Base-by-base conservation (phyloP, 257 asterid genomes). In the Fraxinus anomala region DNA sequence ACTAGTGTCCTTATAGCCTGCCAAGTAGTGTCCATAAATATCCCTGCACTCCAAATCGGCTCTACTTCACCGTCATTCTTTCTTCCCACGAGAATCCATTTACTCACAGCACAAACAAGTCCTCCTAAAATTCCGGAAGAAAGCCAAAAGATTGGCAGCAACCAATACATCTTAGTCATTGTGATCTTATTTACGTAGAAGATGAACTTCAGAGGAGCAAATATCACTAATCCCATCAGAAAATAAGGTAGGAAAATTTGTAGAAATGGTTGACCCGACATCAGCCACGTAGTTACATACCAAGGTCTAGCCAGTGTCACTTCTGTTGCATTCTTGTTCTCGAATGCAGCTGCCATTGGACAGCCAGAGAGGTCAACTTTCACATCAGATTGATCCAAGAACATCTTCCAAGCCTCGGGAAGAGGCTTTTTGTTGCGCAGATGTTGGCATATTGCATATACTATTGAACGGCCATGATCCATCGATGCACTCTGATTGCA, bases 81-180 rank as follows among this genome's bases (percentile, higher is more conserved):
- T 24, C 80, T 70, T 34, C 97, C 97, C 0, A 88, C 97, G 4
- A 91, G 84, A 80, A 88, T 63, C 96, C 94, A 89, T 86, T 91
- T 91, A 28, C 82, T 65, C 67, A 77, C 34, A 10, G 77, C 86
- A 42, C 94, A 91, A 14, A 82, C 68, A 51, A 85, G 26, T 30
- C 89, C 94, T 0, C 86, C 79, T 54, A 82, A 39, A 39, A 86
- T 61, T 44, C 94, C 94, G 0, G 93, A 76, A 72, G 47, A 66
- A 30, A 85, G 30, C 92, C 94, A 91, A 67, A 88, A 84, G 47
- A 91, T 31, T 0, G 94, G 94, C 24, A 89, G 86, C 83, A 88
- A 65, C 83, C 79, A 78, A 17, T 73, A 49, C 81, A 85, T 80
- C 65, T 82, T 65, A 51, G 73, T 44, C 49, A 75, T 49, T 37